Percentiles rank a stretch among this genome's conserved stretches.
Evolutionary conservation across 495 filamentous ascomycete species (phyloP).

Genomic region (Cercophora samala): DNA sequence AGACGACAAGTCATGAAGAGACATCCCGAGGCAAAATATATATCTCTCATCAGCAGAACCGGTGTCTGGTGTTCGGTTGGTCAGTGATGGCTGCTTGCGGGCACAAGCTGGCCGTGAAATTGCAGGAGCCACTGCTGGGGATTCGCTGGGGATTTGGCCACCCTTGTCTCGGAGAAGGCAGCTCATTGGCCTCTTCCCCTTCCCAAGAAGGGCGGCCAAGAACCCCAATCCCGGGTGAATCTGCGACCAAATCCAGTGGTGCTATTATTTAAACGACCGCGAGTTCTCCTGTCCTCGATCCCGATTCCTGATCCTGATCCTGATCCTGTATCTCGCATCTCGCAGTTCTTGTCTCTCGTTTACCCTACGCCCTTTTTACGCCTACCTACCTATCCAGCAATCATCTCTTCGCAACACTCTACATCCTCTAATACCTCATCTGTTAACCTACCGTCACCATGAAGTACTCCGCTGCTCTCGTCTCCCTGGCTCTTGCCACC

Average conservation of each 20-base stretch:
- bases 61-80: background rate
- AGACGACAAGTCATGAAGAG: too few relatives aligned
- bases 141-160: background rate
- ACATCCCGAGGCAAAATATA: background rate
- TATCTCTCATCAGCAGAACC: background rate
- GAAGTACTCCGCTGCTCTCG: conserved; percentile 36
- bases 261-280: background rate
- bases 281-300: background rate
- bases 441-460: conserved; percentile 29
- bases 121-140: conserved; percentile 7
- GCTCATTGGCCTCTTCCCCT: background rate
- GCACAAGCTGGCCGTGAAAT: conserved; percentile 4
- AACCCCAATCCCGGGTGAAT: conserved; percentile 5
- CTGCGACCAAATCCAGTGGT: background rate
- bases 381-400: background rate
- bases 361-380: background rate
- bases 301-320: background rate
- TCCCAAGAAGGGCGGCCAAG: background rate
- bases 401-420: background rate
- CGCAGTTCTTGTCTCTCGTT: conserved; percentile 9
- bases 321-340: background rate
- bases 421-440: conserved; percentile 1
- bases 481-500: conserved; percentile 33
- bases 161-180: conserved; percentile 2
- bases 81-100: background rate